Percentiles rank a stretch among this genome's conserved stretches.
Evolutionary conservation across 208 protist genomes (phyloP).

Genomic region (Leishmania lainsoni): DNA sequence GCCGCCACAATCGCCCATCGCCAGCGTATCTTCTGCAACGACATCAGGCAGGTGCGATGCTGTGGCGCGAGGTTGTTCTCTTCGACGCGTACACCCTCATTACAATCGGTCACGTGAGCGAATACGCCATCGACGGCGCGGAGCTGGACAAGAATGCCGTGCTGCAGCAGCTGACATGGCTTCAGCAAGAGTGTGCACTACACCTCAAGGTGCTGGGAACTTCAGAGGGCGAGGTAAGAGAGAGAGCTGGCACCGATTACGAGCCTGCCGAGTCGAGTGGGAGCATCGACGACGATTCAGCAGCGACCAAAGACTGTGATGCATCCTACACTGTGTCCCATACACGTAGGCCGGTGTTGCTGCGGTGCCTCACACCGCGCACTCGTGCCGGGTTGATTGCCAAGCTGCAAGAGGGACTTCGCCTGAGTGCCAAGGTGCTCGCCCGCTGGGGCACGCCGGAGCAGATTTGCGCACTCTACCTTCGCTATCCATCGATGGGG

Average conservation of each 20-base stretch:
- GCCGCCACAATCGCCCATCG: not conserved
- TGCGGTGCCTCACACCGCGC: constrained; percentile 31
- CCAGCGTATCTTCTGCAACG: not conserved
- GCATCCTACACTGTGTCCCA: not conserved
- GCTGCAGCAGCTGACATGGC: constrained; percentile 25
- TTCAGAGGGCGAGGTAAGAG: not conserved
- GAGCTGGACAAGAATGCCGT: constrained; percentile 16
- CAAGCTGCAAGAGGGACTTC: constrained; percentile 57
- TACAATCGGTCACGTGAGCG: constrained; percentile 71
- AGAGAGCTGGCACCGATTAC: not conserved
- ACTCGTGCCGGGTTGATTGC: constrained; percentile 34
- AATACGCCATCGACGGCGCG: constrained; percentile 51
- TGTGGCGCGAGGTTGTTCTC: constrained; percentile 70
- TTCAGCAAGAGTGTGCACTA: constrained; percentile 20
- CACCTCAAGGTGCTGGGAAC: constrained; percentile 35
- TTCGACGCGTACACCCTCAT: constrained; percentile 81
- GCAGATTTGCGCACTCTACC: constrained; percentile 43
- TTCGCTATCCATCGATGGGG: constrained; percentile 49
- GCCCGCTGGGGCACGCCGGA: constrained; percentile 42
- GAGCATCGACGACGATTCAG: not conserved
- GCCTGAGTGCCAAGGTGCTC: constrained; percentile 68
- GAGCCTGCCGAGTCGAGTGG: constrained; percentile 1
- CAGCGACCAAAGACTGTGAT: not conserved
- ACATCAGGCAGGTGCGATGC: constrained; percentile 29
- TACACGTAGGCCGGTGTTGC: constrained; percentile 4